Evolutionary conservation across 306 rosid species (phyloP), one percentile per base, ranked within the genome.

Genomic region (Cicer bijugum): DNA sequence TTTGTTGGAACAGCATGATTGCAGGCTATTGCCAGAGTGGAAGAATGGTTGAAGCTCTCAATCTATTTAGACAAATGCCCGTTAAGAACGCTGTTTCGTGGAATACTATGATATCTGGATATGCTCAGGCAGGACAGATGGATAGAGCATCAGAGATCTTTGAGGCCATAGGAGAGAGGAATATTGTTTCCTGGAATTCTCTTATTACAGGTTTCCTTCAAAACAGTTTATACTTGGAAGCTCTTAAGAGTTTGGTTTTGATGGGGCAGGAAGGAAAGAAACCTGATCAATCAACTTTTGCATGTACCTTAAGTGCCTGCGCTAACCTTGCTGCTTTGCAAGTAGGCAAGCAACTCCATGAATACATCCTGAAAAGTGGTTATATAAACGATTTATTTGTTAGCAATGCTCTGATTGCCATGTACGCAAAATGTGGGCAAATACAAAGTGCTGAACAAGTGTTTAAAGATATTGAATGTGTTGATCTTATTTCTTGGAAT

Each of bases 1-100:
- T 93, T 81, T 89, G 96, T 78, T 93, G 93, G 96, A 93, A 90
- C 82, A 86, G 88, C 82, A 86, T 93, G 96, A 86, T 93, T 75
- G 62, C 86, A 47, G 97, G 98, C 42, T 89, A 84, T 75, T 78
- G 83, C 16, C 96, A 85, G 75, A 81, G 81, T 71, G 98, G 89
- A 48, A 84, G 85, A 81, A 84, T 86, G 93, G 84, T 58, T 20
- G 91, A 84, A 63, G 98, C 98, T 59, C 75, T 79, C 9, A 47
- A 67, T 77, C 57, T 92, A 75, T 87, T 92, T 62, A 70, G 71
- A 68, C 82, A 86, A 85, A 89, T 90, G 93, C 86, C 61, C 17
- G 12, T 80, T 67, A 89, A 89, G 85, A 90, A 90, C 52, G 67
- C 52, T 2, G 91, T 90, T 68, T 80, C 96, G 2, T 93, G 98